Conservation (phyloP, 2,329 filamentous ascomycete species). For the Cadophora malorum region DNA sequence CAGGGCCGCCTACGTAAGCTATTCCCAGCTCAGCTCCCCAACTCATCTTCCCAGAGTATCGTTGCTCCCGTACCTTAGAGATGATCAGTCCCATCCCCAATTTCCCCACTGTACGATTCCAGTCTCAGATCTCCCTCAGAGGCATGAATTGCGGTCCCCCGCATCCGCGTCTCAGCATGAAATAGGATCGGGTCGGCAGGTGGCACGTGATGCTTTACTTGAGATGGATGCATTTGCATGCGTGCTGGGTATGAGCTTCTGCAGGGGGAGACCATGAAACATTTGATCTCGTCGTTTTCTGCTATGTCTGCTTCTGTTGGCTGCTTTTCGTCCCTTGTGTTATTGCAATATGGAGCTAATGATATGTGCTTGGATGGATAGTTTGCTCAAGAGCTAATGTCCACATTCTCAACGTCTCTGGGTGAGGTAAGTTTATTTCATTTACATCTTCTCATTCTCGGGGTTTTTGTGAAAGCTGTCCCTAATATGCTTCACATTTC, state of each 20-base stretch:
- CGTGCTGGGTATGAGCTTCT: not conserved
- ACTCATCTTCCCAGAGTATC: not conserved
- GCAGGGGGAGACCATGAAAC: constrained; percentile 12
- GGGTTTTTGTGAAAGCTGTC: not conserved
- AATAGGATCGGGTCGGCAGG: constrained; percentile 7
- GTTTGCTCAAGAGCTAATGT: constrained; percentile 95
- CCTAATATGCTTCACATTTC: not conserved
- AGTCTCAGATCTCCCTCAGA: constrained; percentile 7
- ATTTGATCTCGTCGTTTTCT: not conserved
- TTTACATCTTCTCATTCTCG: not conserved
- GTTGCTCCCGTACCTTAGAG: not conserved
- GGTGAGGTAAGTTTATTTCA: constrained; percentile 61
- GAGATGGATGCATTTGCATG: not conserved
- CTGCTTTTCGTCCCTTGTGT: not conserved
- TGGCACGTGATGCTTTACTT: constrained; percentile 23
- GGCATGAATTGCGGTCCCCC: constrained; percentile 18
- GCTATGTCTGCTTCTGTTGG: not conserved
- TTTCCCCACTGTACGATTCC: constrained; percentile 10
- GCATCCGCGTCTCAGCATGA: constrained; percentile 15
- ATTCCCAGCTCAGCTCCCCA: not conserved
- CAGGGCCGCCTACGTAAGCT: constrained; percentile 22
- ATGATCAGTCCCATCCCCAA: constrained; percentile 1
- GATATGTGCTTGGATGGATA: constrained; percentile 47
- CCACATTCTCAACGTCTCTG: constrained; percentile 83
- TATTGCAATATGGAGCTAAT: not conserved